These are phyloP conservation scores for Pichia sp. DNA, from an alignment of 1,139 yeast genomes.

Conservation along the genomic window DNA sequence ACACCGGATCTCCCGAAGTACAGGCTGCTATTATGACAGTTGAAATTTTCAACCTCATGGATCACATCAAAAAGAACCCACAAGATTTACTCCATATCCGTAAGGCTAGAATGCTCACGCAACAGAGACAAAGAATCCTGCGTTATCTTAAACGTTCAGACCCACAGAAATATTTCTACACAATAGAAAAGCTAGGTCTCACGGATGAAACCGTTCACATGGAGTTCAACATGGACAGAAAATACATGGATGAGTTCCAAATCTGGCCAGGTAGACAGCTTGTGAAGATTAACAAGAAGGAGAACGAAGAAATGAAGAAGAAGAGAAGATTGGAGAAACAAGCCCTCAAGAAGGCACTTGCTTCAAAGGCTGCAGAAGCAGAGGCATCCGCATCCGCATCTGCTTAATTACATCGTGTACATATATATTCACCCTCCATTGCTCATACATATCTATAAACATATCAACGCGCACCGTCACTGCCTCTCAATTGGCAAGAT, in stretches of 20 bases:
- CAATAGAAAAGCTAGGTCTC: conserved; percentile 81
- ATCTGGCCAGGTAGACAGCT: conserved; percentile 61
- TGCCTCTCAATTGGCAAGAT: neutral
- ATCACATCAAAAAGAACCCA: conserved; percentile 64
- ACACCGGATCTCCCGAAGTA: conserved; percentile 92
- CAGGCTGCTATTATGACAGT: conserved; percentile 90
- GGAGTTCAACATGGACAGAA: conserved; percentile 80
- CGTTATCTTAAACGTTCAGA: conserved; percentile 73
- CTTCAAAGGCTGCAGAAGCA: conserved; percentile 4
- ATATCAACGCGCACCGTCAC: too few relatives aligned
- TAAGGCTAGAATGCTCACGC: conserved; percentile 72
- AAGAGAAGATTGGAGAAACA: conserved; percentile 36
- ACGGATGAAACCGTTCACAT: conserved; percentile 69
- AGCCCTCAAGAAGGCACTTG: conserved; percentile 21
- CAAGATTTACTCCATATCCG: conserved; percentile 71
- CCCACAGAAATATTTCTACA: conserved; percentile 77
- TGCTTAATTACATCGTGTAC: too few relatives aligned
- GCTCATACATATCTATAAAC: too few relatives aligned
- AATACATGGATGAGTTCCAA: conserved; percentile 78
- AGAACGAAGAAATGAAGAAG: conserved; percentile 34
- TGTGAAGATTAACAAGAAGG: conserved; percentile 39
- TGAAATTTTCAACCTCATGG: conserved; percentile 69
- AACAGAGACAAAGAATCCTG: conserved; percentile 76
- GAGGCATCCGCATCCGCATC: too few relatives aligned
- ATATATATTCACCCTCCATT: too few relatives aligned